These are phyloP conservation scores for Platismatia glauca DNA, from an alignment of 495 filamentous ascomycete genomes.

Conservation along the genomic window DNA sequence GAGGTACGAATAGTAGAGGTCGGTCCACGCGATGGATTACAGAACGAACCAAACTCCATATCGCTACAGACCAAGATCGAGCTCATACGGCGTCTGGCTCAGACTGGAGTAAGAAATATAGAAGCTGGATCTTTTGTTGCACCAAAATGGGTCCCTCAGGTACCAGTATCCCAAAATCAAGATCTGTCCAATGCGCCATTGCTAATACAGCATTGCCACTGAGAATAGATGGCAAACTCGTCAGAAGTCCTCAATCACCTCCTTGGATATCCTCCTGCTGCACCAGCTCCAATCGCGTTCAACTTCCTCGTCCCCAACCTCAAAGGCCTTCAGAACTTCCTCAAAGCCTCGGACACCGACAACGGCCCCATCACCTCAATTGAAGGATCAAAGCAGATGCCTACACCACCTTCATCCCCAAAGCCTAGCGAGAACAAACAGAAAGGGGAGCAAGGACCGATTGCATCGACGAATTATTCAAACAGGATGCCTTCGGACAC, in stretches of 20 bases:
- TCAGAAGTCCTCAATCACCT: constrained; percentile 70
- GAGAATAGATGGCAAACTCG: constrained; percentile 78
- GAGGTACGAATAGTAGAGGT: constrained; percentile 77
- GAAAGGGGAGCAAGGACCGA: constrained; percentile 30
- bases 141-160: constrained; percentile 98
- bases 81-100: constrained; percentile 69
- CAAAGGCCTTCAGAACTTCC: constrained; percentile 59
- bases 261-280: constrained; percentile 47
- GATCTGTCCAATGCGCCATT: not conserved
- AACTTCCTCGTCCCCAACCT: constrained; percentile 90
- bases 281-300: constrained; percentile 65
- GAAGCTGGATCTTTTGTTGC: constrained; percentile 93
- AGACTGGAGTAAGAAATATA: constrained; percentile 76
- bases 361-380: constrained; percentile 26
- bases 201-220: not conserved
- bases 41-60: constrained; percentile 87
- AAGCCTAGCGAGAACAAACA: constrained; percentile 19
- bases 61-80: constrained; percentile 77
- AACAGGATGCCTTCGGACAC: constrained; percentile 33
- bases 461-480: constrained; percentile 33
- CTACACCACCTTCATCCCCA: constrained; percentile 19
- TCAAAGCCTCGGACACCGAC: constrained; percentile 26
- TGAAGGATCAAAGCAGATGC: constrained; percentile 31
- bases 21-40: constrained; percentile 85
- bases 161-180: constrained; percentile 45